Percentiles rank a stretch among this genome's conserved stretches.
These are phyloP conservation scores for Aureobasidium subglaciale DNA, from an alignment of 2,329 filamentous ascomycete genomes.

Conservation along the genomic window DNA sequence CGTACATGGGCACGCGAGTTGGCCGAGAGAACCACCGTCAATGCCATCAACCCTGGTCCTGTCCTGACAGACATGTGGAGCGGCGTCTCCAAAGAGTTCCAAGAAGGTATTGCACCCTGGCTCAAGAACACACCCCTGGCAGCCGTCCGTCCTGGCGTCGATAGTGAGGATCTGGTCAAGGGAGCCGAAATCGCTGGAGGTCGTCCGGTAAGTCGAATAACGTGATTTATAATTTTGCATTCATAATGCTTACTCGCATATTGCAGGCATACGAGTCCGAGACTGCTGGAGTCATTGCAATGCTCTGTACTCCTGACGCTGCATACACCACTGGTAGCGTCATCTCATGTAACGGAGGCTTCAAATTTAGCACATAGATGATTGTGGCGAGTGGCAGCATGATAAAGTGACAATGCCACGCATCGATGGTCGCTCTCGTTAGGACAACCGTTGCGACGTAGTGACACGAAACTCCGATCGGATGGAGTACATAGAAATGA, in stretches of 20 bases:
- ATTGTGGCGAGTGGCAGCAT: background rate
- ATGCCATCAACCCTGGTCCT: slow-evolving; percentile 59
- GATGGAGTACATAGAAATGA: too few species aligned
- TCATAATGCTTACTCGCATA: background rate
- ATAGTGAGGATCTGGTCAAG: slow-evolving; percentile 50
- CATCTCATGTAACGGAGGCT: slow-evolving; percentile 72
- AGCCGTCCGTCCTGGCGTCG: slow-evolving; percentile 53
- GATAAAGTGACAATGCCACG: background rate
- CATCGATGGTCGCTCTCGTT: too few species aligned
- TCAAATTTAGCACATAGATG: slow-evolving; percentile 46
- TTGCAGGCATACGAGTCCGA: slow-evolving; percentile 56
- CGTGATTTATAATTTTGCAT: background rate
- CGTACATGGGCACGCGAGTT: slow-evolving; percentile 59
- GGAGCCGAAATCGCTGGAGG: slow-evolving; percentile 42
- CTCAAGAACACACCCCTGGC: slow-evolving; percentile 59
- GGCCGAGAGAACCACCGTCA: slow-evolving; percentile 55
- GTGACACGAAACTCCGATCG: too few species aligned
- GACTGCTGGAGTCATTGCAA: slow-evolving; percentile 68
- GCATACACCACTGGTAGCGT: slow-evolving; percentile 72
- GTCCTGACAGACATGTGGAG: slow-evolving; percentile 59
- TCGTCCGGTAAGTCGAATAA: slow-evolving; percentile 40
- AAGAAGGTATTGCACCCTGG: slow-evolving; percentile 52
- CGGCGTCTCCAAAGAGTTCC: slow-evolving; percentile 50
- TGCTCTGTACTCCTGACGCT: slow-evolving; percentile 66
- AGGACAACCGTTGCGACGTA: too few species aligned